Evolutionary conservation across 2,329 filamentous ascomycete genomes (phyloP), one percentile per base, ranked within the genome.

Genomic region (Aureobasidium leucospermi): DNA sequence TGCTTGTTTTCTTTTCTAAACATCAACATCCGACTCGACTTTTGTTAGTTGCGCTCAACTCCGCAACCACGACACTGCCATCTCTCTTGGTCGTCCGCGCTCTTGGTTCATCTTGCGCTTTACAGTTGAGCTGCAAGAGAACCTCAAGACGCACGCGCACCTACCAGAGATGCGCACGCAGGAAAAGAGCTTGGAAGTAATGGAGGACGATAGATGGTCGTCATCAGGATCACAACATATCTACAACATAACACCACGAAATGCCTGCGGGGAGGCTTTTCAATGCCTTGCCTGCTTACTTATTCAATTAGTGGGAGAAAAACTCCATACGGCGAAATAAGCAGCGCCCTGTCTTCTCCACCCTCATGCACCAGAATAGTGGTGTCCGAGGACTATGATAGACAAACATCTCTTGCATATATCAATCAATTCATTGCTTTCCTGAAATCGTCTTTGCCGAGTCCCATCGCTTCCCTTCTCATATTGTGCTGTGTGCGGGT

Each of bases 271-370:
- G 52, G 8, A 28, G 52, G 52, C 39, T 28, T 13, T 56, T 45
- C 52, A 56, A 46, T 56, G 52, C 41, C 52, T 45, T 45, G 39
- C 52, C 13, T 11, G 52, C 52, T 56, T 23, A 56, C 52, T 56
- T 45, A 36, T 56, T 42, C 28, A 55, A 55, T 55, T 45, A 56
- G 52, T 56, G 52, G 52, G 19, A 56, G 52, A 56, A 8, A 6
- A 29, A 56, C 23, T 32, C 31, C 31, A 43, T 29, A 31, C 6
- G 52, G 52, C 52, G 52, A 52, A 52, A 52, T 56, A 56, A 56
- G 52, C 52, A 56, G 52, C 52, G 52, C 52, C 41, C 31, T 56
- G 52, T 56, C 52, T 56, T 56, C 41, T 56, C 52, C 52, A 56
- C 52, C 52, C 52, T 56, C 42, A 46, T 46, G 41, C 38, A 46